Conservation (phyloP, 768 basidiomycete species). For the Boletellus emodensis region DNA sequence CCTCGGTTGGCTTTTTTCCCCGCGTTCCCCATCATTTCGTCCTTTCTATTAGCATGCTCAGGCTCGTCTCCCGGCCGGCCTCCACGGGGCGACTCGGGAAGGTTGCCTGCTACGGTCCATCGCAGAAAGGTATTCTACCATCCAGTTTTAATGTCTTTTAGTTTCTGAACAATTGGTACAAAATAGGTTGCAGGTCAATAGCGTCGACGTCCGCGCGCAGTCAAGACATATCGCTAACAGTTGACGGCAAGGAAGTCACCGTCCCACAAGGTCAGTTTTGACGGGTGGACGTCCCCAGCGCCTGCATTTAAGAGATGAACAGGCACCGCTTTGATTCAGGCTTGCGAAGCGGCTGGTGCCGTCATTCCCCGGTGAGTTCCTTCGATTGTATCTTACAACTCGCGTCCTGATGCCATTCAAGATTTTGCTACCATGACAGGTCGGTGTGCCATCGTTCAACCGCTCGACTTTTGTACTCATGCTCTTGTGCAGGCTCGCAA, state of each 20-base stretch:
- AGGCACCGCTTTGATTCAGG: constrained; percentile 96
- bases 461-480: constrained; percentile 1
- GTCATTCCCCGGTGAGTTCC: constrained; percentile 66
- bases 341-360: constrained; percentile 86
- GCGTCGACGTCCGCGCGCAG: constrained; percentile 60
- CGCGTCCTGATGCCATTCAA: constrained; percentile 28
- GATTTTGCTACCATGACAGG: constrained; percentile 88
- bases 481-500: constrained; percentile 64
- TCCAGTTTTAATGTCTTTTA: not conserved
- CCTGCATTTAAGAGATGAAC: constrained; percentile 8
- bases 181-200: constrained; percentile 55
- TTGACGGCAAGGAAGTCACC: constrained; percentile 96
- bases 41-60: constrained; percentile 48
- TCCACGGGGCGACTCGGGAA: constrained; percentile 70
- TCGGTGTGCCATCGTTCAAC: constrained; percentile 25
- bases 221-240: constrained; percentile 86
- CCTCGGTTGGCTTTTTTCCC: constrained; percentile 21
- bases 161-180: constrained; percentile 1
- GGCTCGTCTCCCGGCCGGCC: constrained; percentile 65
- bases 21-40: constrained; percentile 13
- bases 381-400: not conserved
- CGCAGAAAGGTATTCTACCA: constrained; percentile 29
- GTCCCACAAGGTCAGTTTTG: constrained; percentile 84
- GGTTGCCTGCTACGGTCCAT: constrained; percentile 42
- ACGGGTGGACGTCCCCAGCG: not conserved